Percentiles rank a stretch among this genome's conserved stretches.
Conservation (phyloP, 176 grass and related monocot species). For the Alopecurus myosuroides region DNA sequence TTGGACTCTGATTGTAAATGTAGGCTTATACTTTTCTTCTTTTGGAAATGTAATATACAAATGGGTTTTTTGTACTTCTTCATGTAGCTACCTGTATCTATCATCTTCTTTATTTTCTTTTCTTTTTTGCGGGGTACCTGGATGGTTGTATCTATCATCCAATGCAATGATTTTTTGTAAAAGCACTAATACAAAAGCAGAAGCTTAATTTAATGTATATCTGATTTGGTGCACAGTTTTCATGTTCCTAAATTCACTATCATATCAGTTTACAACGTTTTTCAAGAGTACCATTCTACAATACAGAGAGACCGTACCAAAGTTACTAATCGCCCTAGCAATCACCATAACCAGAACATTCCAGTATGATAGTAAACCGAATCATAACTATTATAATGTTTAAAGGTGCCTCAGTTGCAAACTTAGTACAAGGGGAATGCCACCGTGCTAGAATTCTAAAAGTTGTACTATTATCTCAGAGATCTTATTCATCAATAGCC, state of each 20-base stretch:
- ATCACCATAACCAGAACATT: background rate
- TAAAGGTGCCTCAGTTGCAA: background rate
- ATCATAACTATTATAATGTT: background rate
- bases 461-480: background rate
- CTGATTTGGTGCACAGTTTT: background rate
- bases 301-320: background rate
- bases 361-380: background rate
- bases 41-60: slow-evolving; percentile 29
- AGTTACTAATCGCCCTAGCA: background rate
- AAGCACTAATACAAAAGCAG: background rate
- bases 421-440: background rate
- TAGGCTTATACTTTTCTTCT: slow-evolving; percentile 21
- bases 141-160: slow-evolving; percentile 32
- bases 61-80: slow-evolving; percentile 12
- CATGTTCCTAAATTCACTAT: background rate
- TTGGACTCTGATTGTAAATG: slow-evolving; percentile 34
- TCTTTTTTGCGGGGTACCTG: too few species aligned
- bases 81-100: slow-evolving; percentile 16
- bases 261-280: background rate
- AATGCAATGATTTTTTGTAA: slow-evolving; percentile 13
- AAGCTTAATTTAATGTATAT: background rate
- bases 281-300: background rate
- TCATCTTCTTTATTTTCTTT: too few species aligned
- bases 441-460: background rate
- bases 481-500: background rate